Evolutionary conservation across 2,329 filamentous ascomycete genomes (phyloP), one percentile per base, ranked within the genome.

Genomic region (Nothophoma quercina): DNA sequence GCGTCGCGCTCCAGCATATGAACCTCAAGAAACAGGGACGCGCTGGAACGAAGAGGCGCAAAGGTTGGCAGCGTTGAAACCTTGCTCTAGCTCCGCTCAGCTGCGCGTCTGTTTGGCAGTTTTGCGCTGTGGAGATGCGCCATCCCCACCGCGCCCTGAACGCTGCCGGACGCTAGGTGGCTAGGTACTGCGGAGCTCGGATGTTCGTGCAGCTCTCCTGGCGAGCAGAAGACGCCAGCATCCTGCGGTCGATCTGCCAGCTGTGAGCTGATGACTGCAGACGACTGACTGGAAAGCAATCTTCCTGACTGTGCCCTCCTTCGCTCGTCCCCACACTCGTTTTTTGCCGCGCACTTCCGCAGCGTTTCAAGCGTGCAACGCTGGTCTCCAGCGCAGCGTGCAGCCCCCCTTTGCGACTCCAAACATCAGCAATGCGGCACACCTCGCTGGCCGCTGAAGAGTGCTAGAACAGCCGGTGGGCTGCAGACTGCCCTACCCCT

Each of bases 121-220:
- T 49, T 56, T 52, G 45, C 18, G 34, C 47, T 55, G 55, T 51
- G 51, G 51, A 52, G 53, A 47, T 29, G 48, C 51, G 56, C 8
- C 21, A 49, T 61, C 62, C 57, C 59, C 60, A 52, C 60, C 47
- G 52, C 52, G 57, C 47, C 47, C 42, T 56, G 53, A 55, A 57
- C 56, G 56, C 56, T 55, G 55, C 42, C 59, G 62, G 62, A 60
- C 56, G 56, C 62, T 64, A 64, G n/a, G n/a, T n/a, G n/a, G n/a
- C n/a, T n/a, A n/a, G n/a, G n/a, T n/a, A n/a, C 58, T 59, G 62
- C 46, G 30, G 51, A 25, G 44, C 44, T 33, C 44, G 30, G 44
- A 33, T 32, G 35, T n/a, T 23, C 35, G 39, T 53, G 59, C 56
- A 60, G 51, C 56, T 47, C 59, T 60, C 60, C 61, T 58, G 62